Conservation (phyloP, 768 basidiomycete genomes). For the Mycena maculata region DNA sequence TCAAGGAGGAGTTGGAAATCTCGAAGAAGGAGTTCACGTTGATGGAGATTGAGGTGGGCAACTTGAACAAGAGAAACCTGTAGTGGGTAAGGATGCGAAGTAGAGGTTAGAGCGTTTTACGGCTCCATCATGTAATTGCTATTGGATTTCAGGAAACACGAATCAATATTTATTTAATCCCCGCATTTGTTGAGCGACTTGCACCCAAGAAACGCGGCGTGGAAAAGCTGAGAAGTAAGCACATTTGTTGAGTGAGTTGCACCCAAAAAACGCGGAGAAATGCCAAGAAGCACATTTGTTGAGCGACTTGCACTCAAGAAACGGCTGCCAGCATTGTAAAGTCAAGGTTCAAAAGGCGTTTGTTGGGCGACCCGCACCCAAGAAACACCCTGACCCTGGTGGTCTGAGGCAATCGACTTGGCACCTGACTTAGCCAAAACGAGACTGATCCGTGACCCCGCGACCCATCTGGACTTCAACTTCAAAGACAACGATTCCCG, state of each 20-base stretch:
- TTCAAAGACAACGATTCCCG: no score
- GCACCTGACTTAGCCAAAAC: no score
- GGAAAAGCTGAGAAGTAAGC: no score
- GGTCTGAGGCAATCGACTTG: no score
- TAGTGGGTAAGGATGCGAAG: background rate
- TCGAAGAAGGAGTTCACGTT: slow-evolving; percentile 1
- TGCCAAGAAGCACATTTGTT: background rate
- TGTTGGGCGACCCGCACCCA: slow-evolving; percentile 15
- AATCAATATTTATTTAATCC: background rate
- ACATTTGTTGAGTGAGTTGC: slow-evolving; percentile 4
- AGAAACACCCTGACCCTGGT: slow-evolving; percentile 2
- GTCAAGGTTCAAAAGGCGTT: slow-evolving; percentile 1
- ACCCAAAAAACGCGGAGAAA: background rate
- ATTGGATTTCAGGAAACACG: background rate
- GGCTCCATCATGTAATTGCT: background rate
- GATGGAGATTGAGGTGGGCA: background rate
- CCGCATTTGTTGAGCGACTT: no score
- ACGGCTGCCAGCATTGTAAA: background rate
- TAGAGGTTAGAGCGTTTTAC: background rate
- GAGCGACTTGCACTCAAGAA: slow-evolving; percentile 5
- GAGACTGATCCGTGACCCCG: no score
- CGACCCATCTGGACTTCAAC: no score
- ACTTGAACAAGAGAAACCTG: background rate
- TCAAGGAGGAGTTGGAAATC: slow-evolving; percentile 2
- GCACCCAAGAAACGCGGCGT: background rate